Base-by-base conservation (phyloP, 352 stramenopile genomes). In the Phytophthora sp. region DNA sequence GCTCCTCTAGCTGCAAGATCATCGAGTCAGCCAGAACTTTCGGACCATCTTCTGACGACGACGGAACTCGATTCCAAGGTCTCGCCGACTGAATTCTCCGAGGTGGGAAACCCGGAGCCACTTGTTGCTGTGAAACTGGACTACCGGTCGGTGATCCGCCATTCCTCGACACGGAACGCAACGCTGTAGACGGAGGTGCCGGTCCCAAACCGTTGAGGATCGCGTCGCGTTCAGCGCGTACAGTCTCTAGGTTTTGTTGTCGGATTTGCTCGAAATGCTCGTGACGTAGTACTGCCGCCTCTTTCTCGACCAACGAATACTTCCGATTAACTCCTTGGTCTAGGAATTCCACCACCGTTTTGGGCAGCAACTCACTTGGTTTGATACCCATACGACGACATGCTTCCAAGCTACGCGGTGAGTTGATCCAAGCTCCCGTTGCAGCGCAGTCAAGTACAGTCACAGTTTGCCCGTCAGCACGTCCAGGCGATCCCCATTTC, bases 231-330 rank as follows among this genome's bases (percentile, higher is more conserved):
- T 94, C 86, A 24, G 52, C 54, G n/a, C 72, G 69, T 23, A 94
- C 73, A 18, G 68, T 71, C 16, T 88, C 77, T 4, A 94, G 55
- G 44, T 90, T 92, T n/a, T 70, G 51, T 33, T 89, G 77, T 8
- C 86, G 82, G 2, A 76, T 70, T 52, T 87, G 75, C 57, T 94
- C 84, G 67, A 90, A 92, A 55, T 83, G 86, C 57, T 90, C 72
- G 24, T 86, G 87, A 9, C 86, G 86, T 16, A 91, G 66, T 33
- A 85, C 79, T 1, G 82, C 84, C 1, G 84, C 80, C 46, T 92
- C 80, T 52, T 91, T 91, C 67, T 94, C 86, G 15, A 94, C 69
- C 6, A 88, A 59, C 1, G 80, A 77, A 54, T 83, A 86, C 67
- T 88, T 90, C 23, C 63, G 69, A 11, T 71, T 82, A 1, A 76